Evolutionary conservation across 305 asterid genomes (phyloP).

Genomic region (Plantago rigida): DNA sequence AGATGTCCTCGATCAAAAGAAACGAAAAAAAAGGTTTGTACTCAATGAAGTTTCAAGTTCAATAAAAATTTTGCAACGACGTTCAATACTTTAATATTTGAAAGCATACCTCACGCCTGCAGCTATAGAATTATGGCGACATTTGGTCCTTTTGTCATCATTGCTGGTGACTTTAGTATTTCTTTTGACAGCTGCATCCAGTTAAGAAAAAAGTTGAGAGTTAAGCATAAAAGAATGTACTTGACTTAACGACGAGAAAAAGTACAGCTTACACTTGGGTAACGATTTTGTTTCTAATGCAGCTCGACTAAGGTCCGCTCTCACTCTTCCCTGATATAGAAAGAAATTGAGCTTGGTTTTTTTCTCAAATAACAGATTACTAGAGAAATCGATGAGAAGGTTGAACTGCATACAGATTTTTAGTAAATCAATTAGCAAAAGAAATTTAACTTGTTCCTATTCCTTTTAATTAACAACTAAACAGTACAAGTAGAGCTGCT

Average conservation of each 20-base stretch:
- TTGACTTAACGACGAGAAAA: constrained; percentile 16
- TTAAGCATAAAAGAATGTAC: constrained; percentile 9
- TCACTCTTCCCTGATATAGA: constrained; percentile 38
- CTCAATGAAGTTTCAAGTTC: constrained; percentile 8
- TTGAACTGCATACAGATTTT: too few species aligned
- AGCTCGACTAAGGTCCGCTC: constrained; percentile 30
- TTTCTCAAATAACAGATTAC: constrained; percentile 11
- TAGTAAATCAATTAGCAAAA: too few species aligned
- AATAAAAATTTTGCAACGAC: too few species aligned
- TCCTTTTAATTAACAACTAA: too few species aligned
- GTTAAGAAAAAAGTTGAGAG: constrained; percentile 20
- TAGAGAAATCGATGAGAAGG: not conserved
- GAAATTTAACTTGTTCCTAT: too few species aligned
- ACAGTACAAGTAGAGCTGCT: too few species aligned
- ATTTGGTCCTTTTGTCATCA: constrained; percentile 32
- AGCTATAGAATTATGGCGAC: constrained; percentile 21
- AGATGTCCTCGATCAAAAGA: constrained; percentile 46
- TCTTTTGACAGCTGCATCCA: constrained; percentile 35
- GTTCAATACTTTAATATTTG: not conserved
- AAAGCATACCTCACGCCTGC: constrained; percentile 36
- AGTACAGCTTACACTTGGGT: constrained; percentile 41
- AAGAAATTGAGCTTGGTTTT: constrained; percentile 26
- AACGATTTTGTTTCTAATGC: constrained; percentile 30
- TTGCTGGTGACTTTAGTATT: constrained; percentile 33
- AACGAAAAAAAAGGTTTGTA: constrained; percentile 19